These are phyloP conservation scores for Pythium guiyangense DNA, from an alignment of 352 stramenopile genomes.

Conservation along the genomic window DNA sequence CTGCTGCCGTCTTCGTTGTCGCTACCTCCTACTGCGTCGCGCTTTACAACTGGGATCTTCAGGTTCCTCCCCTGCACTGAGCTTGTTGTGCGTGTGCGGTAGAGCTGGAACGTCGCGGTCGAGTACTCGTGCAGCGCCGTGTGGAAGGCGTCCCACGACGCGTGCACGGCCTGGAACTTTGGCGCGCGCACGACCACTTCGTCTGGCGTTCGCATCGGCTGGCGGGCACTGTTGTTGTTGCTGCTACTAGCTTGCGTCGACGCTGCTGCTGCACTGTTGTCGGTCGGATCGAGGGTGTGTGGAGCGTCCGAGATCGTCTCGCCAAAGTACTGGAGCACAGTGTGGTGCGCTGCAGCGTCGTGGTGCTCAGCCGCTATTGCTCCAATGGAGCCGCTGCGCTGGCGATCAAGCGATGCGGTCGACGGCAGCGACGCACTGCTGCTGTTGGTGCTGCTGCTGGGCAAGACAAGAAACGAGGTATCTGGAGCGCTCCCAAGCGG, in stretches of 20 bases:
- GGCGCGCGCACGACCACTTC: constrained; percentile 64
- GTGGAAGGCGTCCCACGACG: constrained; percentile 73
- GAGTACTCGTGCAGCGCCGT: constrained; percentile 54
- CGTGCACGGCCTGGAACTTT: constrained; percentile 43
- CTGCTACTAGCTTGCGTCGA: background rate
- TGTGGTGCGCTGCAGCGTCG: background rate
- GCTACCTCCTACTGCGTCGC: background rate
- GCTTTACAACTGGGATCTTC: constrained; percentile 56
- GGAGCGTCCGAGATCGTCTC: background rate
- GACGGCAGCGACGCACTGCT: background rate
- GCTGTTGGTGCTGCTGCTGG: background rate
- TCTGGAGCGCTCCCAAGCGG: constrained; percentile 8
- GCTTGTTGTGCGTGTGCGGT: constrained; percentile 70
- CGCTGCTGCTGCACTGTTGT: background rate
- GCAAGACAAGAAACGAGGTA: background rate
- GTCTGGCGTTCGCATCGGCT: background rate
- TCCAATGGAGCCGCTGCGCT: no score
- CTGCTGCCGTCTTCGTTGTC: background rate
- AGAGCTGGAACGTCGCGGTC: constrained; percentile 61
- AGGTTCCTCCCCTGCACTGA: constrained; percentile 64
- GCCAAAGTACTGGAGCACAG: constrained; percentile 1
- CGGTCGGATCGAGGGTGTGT: background rate
- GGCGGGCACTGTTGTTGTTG: background rate
- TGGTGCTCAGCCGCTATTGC: no score
- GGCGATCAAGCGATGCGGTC: no score